Evolutionary conservation across 78 protist genomes (phyloP).

Genomic region (Chrysochromulina tobinii): DNA sequence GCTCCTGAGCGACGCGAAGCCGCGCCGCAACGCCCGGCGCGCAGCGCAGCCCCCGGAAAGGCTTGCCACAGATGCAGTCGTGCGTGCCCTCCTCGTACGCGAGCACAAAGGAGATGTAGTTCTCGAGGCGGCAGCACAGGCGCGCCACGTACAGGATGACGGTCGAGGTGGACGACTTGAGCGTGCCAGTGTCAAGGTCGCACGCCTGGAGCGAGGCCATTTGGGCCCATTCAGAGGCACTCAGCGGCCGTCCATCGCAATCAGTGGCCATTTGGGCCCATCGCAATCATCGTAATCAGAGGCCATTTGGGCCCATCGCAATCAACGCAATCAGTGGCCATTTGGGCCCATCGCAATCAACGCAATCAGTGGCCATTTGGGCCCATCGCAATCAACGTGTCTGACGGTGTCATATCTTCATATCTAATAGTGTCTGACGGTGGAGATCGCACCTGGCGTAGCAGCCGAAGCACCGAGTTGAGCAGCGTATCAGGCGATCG

Average conservation of each 20-base stretch:
- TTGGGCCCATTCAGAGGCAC: no score
- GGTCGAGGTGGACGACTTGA: not conserved
- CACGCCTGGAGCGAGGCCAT: slow-evolving; percentile 5
- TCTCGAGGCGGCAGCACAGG: slow-evolving; percentile 26
- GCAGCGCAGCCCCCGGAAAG: not conserved
- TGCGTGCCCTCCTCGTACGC: not conserved
- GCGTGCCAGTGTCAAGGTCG: slow-evolving; percentile 21
- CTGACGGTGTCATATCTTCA: no score
- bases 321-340: no score
- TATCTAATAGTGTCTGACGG: no score
- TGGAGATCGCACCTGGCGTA: not conserved
- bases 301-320: no score
- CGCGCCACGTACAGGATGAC: slow-evolving; percentile 42
- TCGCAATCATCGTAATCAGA: no score
- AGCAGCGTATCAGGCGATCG: not conserved
- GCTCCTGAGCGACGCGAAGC: not conserved
- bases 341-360: no score
- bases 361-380: no score
- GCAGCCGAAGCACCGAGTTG: not conserved
- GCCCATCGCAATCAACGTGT: no score
- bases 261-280: no score
- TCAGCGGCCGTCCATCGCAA: not conserved
- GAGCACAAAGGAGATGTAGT: not conserved
- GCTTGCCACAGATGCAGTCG: not conserved
- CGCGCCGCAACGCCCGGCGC: not conserved